Conservation (phyloP, 2,329 filamentous ascomycete genomes). For the Colletotrichum eleusines region DNA sequence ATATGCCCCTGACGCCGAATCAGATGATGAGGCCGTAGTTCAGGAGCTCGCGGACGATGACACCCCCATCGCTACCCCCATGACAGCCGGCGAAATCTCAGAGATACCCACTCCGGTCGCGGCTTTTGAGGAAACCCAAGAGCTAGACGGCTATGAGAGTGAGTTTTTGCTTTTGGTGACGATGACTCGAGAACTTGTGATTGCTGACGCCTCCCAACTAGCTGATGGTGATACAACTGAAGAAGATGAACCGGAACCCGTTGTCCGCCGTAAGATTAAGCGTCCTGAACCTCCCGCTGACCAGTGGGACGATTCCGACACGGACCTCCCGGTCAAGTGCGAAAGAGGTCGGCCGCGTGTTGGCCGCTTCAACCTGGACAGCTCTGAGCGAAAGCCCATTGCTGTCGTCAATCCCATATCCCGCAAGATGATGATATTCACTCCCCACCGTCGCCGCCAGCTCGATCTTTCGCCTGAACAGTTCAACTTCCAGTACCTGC, state of each 20-base stretch:
- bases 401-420: constrained; percentile 69
- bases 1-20: constrained; percentile 51
- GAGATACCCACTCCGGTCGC: constrained; percentile 49
- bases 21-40: constrained; percentile 58
- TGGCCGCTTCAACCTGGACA: constrained; percentile 67
- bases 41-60: constrained; percentile 55
- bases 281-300: constrained; percentile 51
- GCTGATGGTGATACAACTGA: constrained; percentile 73
- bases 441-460: constrained; percentile 61
- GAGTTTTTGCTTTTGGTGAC: constrained; percentile 54
- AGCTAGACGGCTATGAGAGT: constrained; percentile 71
- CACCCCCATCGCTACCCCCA: constrained; percentile 58
- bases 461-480: constrained; percentile 68
- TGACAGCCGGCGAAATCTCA: constrained; percentile 43
- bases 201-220: constrained; percentile 47
- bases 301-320: constrained; percentile 59
- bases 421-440: constrained; percentile 74
- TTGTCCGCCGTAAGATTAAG: constrained; percentile 61
- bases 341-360: constrained; percentile 66
- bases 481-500: constrained; percentile 61
- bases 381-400: constrained; percentile 67
- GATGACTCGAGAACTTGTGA: constrained; percentile 6
- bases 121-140: constrained; percentile 53
- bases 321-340: constrained; percentile 61
- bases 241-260: constrained; percentile 67